These are phyloP conservation scores for Claviceps arundinis DNA, from an alignment of 2,329 filamentous ascomycete genomes.

Conservation along the genomic window DNA sequence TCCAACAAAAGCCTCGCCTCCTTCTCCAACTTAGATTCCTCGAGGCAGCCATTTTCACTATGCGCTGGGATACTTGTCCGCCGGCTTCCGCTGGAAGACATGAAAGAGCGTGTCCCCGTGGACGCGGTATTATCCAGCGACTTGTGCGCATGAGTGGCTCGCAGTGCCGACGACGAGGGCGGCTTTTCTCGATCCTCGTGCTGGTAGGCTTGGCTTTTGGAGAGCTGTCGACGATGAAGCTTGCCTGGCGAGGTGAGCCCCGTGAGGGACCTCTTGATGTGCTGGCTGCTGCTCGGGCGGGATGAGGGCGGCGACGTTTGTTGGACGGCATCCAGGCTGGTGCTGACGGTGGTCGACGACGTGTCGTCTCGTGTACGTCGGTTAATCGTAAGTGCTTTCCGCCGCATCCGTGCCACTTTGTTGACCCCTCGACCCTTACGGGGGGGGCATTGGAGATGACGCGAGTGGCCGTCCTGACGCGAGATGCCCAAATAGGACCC, in stretches of 20 bases:
- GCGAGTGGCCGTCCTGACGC: constrained; percentile 1
- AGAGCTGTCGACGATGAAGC: constrained; percentile 22
- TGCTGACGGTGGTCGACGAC: constrained; percentile 6
- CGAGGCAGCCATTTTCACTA: constrained; percentile 17
- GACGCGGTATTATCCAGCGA: constrained; percentile 34
- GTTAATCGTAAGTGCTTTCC: background rate
- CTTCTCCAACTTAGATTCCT: constrained; percentile 24
- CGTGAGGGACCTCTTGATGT: constrained; percentile 42
- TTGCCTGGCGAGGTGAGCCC: constrained; percentile 37
- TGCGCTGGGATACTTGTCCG: constrained; percentile 26
- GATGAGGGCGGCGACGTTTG: constrained; percentile 3
- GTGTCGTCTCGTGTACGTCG: constrained; percentile 1
- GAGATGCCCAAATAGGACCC: background rate
- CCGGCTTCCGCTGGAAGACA: constrained; percentile 30
- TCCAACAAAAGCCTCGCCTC: constrained; percentile 30
- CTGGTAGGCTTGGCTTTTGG: constrained; percentile 18
- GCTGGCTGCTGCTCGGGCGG: constrained; percentile 28
- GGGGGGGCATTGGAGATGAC: constrained; percentile 1
- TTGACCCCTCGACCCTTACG: background rate
- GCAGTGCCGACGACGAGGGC: background rate
- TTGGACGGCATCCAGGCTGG: constrained; percentile 1
- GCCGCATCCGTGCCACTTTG: background rate
- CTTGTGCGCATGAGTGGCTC: constrained; percentile 18
- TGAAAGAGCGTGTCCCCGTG: constrained; percentile 30
- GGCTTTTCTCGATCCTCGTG: constrained; percentile 17